Evolutionary conservation across 176 grass and related monocot species (phyloP).

Genomic region (maize (Zea mays)): Zm-B73-REFERENCE-NAM-5.0 NC_050100.1:15818501-15819000

Average conservation of each 20-base stretch:
- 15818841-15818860: not conserved
- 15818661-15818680: constrained; percentile 11
- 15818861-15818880: not conserved
- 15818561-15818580: not conserved
- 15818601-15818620: constrained; percentile 16
- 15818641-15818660: not conserved
- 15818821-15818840: no score
- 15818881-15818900: not conserved
- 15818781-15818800: no score
- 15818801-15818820: no score
- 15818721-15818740: no score
- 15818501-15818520: constrained; percentile 46
- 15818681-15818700: not conserved
- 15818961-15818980: not conserved
- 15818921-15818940: no score
- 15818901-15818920: not conserved
- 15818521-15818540: constrained; percentile 54
- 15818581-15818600: constrained; percentile 49
- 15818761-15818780: no score
- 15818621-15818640: not conserved
- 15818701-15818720: no score
- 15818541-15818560: constrained; percentile 42
- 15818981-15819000: not conserved
- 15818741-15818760: not conserved
- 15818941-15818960: not conserved